Conservation (phyloP, 139 green algal genomes). For the Astrephomene gubernaculifera region DNA sequence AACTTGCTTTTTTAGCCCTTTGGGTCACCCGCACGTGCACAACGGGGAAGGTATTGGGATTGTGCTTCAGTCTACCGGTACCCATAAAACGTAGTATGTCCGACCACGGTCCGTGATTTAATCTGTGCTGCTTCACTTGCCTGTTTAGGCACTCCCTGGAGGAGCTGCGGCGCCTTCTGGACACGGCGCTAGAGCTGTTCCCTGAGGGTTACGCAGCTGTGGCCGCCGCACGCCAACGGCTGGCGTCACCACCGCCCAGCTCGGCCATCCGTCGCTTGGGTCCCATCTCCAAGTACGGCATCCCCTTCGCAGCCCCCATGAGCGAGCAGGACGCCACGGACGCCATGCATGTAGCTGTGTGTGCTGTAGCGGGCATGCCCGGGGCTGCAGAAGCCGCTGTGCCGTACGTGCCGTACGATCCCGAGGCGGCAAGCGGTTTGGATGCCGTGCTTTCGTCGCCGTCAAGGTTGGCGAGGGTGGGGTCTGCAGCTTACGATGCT, state of each 20-base stretch:
- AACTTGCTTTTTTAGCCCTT: no score
- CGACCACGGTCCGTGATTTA: neutral
- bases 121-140: neutral
- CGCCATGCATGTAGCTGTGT: neutral
- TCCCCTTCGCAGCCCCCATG: neutral
- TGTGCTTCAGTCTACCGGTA: no score
- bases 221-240: constrained; percentile 7
- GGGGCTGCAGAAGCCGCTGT: neutral
- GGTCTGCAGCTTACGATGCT: no score
- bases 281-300: constrained; percentile 22
- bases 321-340: neutral
- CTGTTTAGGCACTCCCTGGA: constrained; percentile 39
- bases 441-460: no score
- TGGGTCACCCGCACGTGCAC: no score
- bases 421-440: no score
- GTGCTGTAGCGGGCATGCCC: neutral
- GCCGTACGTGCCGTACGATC: constrained; percentile 24
- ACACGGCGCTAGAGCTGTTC: constrained; percentile 39
- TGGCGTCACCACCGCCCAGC: neutral
- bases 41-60: no score
- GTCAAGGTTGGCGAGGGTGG: no score
- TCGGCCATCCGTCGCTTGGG: constrained; percentile 8
- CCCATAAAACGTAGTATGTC: no score
- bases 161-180: constrained; percentile 54
- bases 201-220: constrained; percentile 30